phyloP scores from a whole-genome alignment of 352 stramenopile species.

The Globisporangium rhizosaccharum region DNA sequence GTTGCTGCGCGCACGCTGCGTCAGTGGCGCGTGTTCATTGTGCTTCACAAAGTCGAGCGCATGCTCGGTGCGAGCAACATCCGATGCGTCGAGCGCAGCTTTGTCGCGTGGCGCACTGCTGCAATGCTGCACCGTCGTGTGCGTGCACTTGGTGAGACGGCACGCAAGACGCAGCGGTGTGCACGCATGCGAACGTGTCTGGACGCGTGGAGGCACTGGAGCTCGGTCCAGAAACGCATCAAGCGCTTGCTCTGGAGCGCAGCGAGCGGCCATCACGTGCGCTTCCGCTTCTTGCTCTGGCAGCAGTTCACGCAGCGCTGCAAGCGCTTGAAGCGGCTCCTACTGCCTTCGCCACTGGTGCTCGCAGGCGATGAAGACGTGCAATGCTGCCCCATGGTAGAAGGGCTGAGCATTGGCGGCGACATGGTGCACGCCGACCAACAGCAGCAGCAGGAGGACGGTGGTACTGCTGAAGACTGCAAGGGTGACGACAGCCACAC shows the following conservation, averaged over 20 bases:
- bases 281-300: constrained; percentile 55
- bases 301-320: constrained; percentile 27
- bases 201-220: constrained; percentile 28
- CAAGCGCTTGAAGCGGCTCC: constrained; percentile 21
- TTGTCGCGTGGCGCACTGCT: constrained; percentile 43
- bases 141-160: constrained; percentile 13
- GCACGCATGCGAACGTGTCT: constrained; percentile 18
- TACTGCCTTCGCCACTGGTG: neutral
- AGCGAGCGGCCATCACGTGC: constrained; percentile 25
- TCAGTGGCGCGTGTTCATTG: constrained; percentile 37
- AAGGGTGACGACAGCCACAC: neutral
- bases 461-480: neutral
- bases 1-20: constrained; percentile 8
- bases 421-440: neutral
- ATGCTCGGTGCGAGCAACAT: constrained; percentile 34
- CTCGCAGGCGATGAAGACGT: too few species aligned
- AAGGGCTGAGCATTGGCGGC: too few species aligned
- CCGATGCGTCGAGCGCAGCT: constrained; percentile 19
- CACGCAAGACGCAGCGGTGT: constrained; percentile 12
- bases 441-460: neutral
- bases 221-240: constrained; percentile 20
- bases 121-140: constrained; percentile 17
- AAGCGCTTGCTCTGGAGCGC: constrained; percentile 31
- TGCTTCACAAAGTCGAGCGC: constrained; percentile 40
- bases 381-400: too few species aligned